Evolutionary conservation across 2,329 filamentous ascomycete species (phyloP).

Genomic region (Fusarium albosuccineum): DNA sequence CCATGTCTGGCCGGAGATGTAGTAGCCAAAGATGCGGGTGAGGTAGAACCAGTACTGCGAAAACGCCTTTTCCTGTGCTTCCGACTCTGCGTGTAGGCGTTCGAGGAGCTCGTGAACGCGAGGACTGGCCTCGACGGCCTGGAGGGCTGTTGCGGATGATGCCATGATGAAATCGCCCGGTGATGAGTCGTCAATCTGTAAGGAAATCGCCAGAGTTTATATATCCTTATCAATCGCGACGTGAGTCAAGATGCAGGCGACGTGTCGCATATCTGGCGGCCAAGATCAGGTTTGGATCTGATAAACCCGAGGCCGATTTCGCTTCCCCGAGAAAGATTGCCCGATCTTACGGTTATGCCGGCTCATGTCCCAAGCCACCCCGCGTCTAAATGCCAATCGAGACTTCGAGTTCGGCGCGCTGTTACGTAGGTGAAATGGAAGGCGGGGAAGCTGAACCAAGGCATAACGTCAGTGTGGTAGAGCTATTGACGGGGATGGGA

Average conservation of each 20-base stretch:
- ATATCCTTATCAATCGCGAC: not conserved
- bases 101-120: constrained; percentile 45
- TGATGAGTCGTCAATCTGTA: not conserved
- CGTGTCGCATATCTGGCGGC: not conserved
- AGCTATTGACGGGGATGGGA: not conserved
- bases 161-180: constrained; percentile 23
- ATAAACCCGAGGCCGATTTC: constrained; percentile 35
- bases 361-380: not conserved
- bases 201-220: constrained; percentile 11
- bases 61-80: constrained; percentile 42
- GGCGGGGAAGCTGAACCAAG: not conserved
- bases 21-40: constrained; percentile 37
- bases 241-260: constrained; percentile 14
- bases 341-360: not conserved
- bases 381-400: not conserved
- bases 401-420: not conserved
- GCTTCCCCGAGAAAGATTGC: constrained; percentile 7
- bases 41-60: constrained; percentile 47
- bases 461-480: not conserved
- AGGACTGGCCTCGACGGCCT: constrained; percentile 42
- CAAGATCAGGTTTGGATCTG: constrained; percentile 4
- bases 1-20: constrained; percentile 43
- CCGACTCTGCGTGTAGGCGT: constrained; percentile 46
- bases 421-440: constrained; percentile 2
- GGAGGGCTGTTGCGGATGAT: constrained; percentile 34